Evolutionary conservation across 495 filamentous ascomycete species (phyloP).

Genomic region (Glutinoglossum americanum): DNA sequence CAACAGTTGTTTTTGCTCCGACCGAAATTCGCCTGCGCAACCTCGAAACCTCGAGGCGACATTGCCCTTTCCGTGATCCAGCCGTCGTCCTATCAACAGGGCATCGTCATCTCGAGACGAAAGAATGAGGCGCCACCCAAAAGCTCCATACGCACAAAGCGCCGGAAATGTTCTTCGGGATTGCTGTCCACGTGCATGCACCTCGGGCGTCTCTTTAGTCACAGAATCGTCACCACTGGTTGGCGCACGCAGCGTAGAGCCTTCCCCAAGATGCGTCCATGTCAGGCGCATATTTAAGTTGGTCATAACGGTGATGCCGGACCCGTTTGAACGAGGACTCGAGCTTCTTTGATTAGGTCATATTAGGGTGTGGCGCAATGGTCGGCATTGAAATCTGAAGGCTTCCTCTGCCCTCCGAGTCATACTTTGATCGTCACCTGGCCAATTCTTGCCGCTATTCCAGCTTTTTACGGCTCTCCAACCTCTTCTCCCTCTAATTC

Average conservation of each 20-base stretch:
- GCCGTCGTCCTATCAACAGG: no score
- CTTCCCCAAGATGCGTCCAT: background rate
- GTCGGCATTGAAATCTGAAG: background rate
- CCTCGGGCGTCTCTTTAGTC: background rate
- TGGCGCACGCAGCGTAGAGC: background rate
- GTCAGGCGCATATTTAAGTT: background rate
- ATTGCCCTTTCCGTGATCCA: no score
- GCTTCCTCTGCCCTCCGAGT: background rate
- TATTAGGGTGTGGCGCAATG: background rate
- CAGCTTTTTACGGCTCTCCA: background rate
- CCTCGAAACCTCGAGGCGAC: no score
- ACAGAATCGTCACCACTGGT: background rate
- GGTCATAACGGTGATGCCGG: background rate
- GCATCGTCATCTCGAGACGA: no score
- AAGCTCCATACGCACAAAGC: background rate
- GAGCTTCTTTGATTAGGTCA: background rate
- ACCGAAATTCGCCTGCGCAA: no score
- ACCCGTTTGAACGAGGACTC: background rate
- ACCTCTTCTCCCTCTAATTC: background rate
- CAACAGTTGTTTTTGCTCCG: no score
- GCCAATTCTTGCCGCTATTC: background rate
- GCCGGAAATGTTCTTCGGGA: background rate
- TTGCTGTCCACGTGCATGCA: background rate
- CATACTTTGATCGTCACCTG: background rate
- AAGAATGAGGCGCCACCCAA: no score